Conservation (phyloP, 495 filamentous ascomycete species). For the Aspergillus indologenus region DNA sequence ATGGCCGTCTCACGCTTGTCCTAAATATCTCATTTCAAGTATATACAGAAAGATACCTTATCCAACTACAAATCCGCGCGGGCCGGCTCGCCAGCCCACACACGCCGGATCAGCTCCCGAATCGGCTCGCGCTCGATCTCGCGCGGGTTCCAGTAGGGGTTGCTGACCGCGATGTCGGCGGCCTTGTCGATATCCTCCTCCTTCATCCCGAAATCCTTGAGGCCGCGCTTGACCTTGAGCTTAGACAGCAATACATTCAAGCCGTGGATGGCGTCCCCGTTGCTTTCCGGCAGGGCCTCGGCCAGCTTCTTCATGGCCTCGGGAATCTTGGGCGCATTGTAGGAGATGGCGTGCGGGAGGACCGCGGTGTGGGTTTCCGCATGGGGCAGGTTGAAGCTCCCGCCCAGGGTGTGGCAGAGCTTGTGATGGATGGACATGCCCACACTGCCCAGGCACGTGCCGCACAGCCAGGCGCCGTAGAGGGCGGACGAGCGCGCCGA, state of each 20-base stretch:
- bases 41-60: background rate
- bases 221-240: constrained; percentile 54
- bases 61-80: constrained; percentile 51
- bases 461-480: constrained; percentile 68
- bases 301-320: constrained; percentile 57
- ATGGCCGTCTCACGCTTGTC: too few species aligned
- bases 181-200: constrained; percentile 66
- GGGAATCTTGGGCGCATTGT: constrained; percentile 63
- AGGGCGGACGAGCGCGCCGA: constrained; percentile 55
- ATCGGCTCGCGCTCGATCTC: constrained; percentile 54
- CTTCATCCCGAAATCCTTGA: constrained; percentile 61
- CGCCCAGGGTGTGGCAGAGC: constrained; percentile 66
- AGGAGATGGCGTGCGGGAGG: constrained; percentile 63
- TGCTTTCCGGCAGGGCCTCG: constrained; percentile 54
- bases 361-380: constrained; percentile 69
- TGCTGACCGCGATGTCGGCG: constrained; percentile 60
- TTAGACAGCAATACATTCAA: constrained; percentile 58
- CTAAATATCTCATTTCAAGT: constrained; percentile 2
- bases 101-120: constrained; percentile 61
- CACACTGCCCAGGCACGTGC: constrained; percentile 59
- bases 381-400: constrained; percentile 67
- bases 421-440: constrained; percentile 73
- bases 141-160: constrained; percentile 65
- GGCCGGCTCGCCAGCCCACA: constrained; percentile 67
- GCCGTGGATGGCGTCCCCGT: constrained; percentile 58